Evolutionary conservation across 2,329 filamentous ascomycete genomes (phyloP).

Genomic region (Fusarium torulosum): DNA sequence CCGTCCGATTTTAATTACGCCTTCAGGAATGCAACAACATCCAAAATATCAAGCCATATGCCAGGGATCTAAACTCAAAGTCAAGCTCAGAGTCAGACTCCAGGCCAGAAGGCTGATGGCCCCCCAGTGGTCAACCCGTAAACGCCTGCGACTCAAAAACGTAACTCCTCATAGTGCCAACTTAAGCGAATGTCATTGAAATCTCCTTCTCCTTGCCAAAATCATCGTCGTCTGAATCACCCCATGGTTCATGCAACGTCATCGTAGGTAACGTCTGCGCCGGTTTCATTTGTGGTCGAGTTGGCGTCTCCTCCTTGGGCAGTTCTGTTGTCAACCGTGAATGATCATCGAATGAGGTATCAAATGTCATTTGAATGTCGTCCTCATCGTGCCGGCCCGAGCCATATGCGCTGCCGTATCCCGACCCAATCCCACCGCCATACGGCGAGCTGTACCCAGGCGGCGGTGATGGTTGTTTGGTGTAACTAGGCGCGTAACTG

Average conservation of each 20-base stretch:
- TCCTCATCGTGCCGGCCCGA: constrained; percentile 56
- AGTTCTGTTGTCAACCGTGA: constrained; percentile 42
- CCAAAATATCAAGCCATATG: constrained; percentile 29
- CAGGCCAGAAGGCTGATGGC: background rate
- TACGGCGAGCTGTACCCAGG: constrained; percentile 42
- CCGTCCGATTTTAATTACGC: constrained; percentile 25
- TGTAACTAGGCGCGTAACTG: constrained; percentile 43
- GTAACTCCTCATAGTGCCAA: constrained; percentile 10
- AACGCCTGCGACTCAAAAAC: constrained; percentile 32
- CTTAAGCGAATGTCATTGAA: constrained; percentile 81
- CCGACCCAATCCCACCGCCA: constrained; percentile 34
- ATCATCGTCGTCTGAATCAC: constrained; percentile 73
- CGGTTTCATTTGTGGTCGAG: constrained; percentile 51
- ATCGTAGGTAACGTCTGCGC: constrained; percentile 65
- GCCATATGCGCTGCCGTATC: constrained; percentile 42
- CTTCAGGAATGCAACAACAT: constrained; percentile 35
- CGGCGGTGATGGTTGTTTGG: constrained; percentile 30
- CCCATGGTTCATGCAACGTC: constrained; percentile 74
- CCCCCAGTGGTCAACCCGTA: constrained; percentile 14
- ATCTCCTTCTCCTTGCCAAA: constrained; percentile 82
- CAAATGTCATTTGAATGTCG: constrained; percentile 78
- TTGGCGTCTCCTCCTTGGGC: constrained; percentile 50
- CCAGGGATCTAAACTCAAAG: constrained; percentile 15
- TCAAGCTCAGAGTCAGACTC: constrained; percentile 1
- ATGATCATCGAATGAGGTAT: constrained; percentile 67